These are phyloP conservation scores for Alternaria burnsii DNA, from an alignment of 2,329 filamentous ascomycete species.

Conservation along the genomic window DNA sequence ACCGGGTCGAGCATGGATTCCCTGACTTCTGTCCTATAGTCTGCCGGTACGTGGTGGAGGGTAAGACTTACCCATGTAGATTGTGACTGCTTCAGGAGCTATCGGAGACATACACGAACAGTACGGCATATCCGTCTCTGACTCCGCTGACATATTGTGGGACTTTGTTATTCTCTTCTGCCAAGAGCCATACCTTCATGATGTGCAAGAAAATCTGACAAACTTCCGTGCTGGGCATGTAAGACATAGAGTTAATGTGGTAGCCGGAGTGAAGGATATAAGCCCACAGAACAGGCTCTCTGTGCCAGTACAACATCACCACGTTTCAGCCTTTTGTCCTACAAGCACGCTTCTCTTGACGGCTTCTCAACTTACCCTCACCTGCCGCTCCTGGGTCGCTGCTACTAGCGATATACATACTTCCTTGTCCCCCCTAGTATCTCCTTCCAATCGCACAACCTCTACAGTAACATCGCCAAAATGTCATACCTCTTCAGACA, in stretches of 20 bases:
- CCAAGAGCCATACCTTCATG: neutral
- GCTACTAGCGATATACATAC: neutral
- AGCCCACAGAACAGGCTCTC: neutral
- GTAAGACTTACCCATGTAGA: constrained; percentile 1
- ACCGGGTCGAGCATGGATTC: neutral
- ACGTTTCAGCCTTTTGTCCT: neutral
- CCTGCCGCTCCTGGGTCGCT: neutral
- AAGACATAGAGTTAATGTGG: neutral
- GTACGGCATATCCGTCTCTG: neutral
- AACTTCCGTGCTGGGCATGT: neutral
- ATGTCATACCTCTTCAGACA: constrained; percentile 37
- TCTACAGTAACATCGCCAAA: neutral
- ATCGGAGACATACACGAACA: neutral
- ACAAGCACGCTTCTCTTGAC: neutral
- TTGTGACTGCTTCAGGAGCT: constrained; percentile 1
- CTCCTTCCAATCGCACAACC: neutral
- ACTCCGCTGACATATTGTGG: neutral
- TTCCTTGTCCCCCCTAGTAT: neutral
- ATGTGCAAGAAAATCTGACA: constrained; percentile 4
- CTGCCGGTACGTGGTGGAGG: neutral
- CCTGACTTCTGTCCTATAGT: neutral
- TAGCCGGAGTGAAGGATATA: constrained; percentile 1
- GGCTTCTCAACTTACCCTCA: neutral
- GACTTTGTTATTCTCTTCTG: neutral
- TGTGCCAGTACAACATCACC: neutral